Conservation (phyloP, 306 rosid species). For the Prunus salicina region DNA sequence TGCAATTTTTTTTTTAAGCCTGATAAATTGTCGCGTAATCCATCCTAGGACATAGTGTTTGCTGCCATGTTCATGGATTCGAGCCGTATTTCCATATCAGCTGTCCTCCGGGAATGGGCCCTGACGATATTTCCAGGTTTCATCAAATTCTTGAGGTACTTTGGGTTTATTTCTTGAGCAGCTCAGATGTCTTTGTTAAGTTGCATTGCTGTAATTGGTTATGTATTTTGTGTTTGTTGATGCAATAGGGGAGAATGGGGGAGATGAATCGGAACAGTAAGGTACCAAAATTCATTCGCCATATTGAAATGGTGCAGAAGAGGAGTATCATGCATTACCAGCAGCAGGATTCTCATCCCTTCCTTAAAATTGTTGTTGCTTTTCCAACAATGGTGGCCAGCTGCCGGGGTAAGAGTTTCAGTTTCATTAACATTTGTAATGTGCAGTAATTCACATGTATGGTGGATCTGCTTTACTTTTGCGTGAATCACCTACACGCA, state of each 20-base stretch:
- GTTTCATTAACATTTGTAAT: neutral
- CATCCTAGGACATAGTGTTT: slow-evolving; percentile 80
- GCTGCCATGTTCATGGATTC: slow-evolving; percentile 93
- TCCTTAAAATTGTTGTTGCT: slow-evolving; percentile 89
- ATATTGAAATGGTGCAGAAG: slow-evolving; percentile 78
- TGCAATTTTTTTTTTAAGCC: slow-evolving; percentile 5
- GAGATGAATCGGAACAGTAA: slow-evolving; percentile 79
- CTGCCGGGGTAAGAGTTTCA: slow-evolving; percentile 72
- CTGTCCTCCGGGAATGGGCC: slow-evolving; percentile 90
- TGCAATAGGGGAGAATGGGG: slow-evolving; percentile 74
- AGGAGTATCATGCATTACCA: slow-evolving; percentile 91
- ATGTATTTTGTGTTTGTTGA: slow-evolving; percentile 11
- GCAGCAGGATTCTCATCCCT: slow-evolving; percentile 64
- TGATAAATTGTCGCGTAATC: slow-evolving; percentile 3
- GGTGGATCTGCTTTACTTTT: neutral
- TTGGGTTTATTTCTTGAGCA: slow-evolving; percentile 13
- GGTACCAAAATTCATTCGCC: slow-evolving; percentile 61
- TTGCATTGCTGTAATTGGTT: slow-evolving; percentile 18
- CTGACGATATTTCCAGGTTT: slow-evolving; percentile 78
- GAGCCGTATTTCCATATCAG: slow-evolving; percentile 89
- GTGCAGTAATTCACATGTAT: neutral
- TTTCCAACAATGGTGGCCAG: slow-evolving; percentile 95
- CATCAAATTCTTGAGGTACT: slow-evolving; percentile 81
- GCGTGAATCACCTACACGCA: neutral
- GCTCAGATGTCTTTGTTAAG: slow-evolving; percentile 4